Percentiles rank a stretch among this genome's conserved stretches.
These are phyloP conservation scores for Alternaria ventricosa DNA, from an alignment of 2,329 filamentous ascomycete species.

Conservation along the genomic window DNA sequence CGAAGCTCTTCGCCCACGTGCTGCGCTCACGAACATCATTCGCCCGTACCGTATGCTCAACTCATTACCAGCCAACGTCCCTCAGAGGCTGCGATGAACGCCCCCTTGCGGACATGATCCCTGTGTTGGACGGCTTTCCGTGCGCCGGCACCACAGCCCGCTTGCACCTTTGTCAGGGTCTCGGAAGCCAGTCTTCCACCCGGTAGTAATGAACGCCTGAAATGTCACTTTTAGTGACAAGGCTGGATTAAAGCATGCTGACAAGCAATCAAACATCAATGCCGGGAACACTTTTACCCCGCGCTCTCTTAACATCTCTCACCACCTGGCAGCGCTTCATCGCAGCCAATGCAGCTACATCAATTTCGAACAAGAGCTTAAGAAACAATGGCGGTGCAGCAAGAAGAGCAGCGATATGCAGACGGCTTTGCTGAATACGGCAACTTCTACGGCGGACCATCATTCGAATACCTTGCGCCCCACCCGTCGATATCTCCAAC, in stretches of 20 bases:
- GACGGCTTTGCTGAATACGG: conserved; percentile 12
- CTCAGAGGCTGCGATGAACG: neutral
- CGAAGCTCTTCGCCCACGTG: neutral
- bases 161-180: neutral
- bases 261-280: neutral
- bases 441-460: conserved; percentile 14
- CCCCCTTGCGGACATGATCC: neutral
- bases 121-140: neutral
- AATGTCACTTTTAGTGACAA: neutral
- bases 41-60: neutral
- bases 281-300: neutral
- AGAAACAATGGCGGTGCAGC: conserved; percentile 7
- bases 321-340: neutral
- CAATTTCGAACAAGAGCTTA: neutral
- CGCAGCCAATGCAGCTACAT: neutral
- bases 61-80: neutral
- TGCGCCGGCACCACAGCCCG: neutral
- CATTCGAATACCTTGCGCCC: conserved; percentile 14
- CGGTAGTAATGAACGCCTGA: neutral
- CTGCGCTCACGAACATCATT: neutral
- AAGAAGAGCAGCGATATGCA: conserved; percentile 10
- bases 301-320: neutral
- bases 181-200: neutral
- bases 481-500: conserved; percentile 2
- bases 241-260: neutral